Percentiles rank a stretch among this genome's conserved stretches.
Evolutionary conservation across 2,329 filamentous ascomycete species (phyloP).

Genomic region (Dothistroma pini): DNA sequence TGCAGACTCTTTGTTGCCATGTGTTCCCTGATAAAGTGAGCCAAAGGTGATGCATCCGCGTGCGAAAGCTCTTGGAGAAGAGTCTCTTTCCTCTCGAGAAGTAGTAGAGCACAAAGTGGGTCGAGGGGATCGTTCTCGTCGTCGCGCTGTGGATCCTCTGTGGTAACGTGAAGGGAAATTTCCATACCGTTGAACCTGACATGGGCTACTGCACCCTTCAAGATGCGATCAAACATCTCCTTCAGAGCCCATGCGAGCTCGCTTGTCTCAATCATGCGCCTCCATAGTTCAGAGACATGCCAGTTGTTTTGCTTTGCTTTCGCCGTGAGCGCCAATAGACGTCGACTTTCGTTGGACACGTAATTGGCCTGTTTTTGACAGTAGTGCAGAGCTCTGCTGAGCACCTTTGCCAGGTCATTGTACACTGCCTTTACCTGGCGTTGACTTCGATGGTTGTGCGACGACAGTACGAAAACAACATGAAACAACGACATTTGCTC

Average conservation of each 20-base stretch:
- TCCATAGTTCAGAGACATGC: constrained; percentile 37
- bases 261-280: constrained; percentile 26
- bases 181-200: constrained; percentile 65
- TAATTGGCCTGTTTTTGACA: constrained; percentile 88
- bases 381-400: constrained; percentile 88
- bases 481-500: constrained; percentile 95
- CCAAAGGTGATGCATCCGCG: constrained; percentile 70
- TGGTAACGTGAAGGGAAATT: constrained; percentile 61
- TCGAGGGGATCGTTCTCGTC: constrained; percentile 7
- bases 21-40: constrained; percentile 63
- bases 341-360: constrained; percentile 85
- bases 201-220: constrained; percentile 21
- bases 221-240: constrained; percentile 27
- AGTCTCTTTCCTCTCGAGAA: constrained; percentile 78
- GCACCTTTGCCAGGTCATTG: constrained; percentile 82
- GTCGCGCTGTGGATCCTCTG: neutral
- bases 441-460: constrained; percentile 72
- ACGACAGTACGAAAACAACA: constrained; percentile 85
- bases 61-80: constrained; percentile 70
- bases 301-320: constrained; percentile 62
- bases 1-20: constrained; percentile 62
- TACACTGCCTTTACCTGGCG: constrained; percentile 70
- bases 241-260: constrained; percentile 34
- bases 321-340: constrained; percentile 75
- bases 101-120: constrained; percentile 80